Percentiles rank a stretch among this genome's conserved stretches.
Conservation (phyloP, 768 basidiomycete genomes). For the Mycena capillaripes region DNA sequence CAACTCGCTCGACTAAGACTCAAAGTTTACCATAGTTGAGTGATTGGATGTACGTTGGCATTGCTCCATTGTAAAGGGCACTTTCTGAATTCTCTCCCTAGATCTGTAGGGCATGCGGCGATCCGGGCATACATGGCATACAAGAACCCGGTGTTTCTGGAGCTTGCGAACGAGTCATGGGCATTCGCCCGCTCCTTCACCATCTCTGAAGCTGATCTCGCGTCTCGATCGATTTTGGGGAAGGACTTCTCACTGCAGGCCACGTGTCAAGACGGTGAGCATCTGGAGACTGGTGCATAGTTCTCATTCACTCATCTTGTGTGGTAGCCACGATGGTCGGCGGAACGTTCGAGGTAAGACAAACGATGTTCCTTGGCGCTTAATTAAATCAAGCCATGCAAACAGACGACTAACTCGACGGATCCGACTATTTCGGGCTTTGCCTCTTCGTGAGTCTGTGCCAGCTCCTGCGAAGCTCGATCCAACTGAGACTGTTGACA, state of each 20-base stretch:
- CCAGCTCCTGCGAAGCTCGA: not conserved
- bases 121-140: constrained; percentile 15
- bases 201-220: not conserved
- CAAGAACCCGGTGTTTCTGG: constrained; percentile 6
- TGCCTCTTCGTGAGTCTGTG: not conserved
- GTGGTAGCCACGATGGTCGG: constrained; percentile 10
- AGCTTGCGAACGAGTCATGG: constrained; percentile 5
- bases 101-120: constrained; percentile 1
- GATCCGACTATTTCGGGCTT: not conserved
- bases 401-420: not conserved
- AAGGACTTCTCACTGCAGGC: not conserved
- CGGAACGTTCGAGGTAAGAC: constrained; percentile 14
- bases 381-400: no score
- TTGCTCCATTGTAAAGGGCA: not conserved
- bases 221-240: not conserved
- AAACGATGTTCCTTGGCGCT: not conserved
- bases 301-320: not conserved
- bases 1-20: not conserved
- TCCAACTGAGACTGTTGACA: not conserved
- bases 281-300: not conserved
- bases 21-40: not conserved
- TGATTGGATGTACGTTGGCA: not conserved
- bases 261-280: constrained; percentile 11
- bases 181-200: constrained; percentile 1
- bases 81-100: not conserved